Base-by-base conservation (phyloP, 805 yeast genomes). In the Maudiozyma serrabonitensis region DNA sequence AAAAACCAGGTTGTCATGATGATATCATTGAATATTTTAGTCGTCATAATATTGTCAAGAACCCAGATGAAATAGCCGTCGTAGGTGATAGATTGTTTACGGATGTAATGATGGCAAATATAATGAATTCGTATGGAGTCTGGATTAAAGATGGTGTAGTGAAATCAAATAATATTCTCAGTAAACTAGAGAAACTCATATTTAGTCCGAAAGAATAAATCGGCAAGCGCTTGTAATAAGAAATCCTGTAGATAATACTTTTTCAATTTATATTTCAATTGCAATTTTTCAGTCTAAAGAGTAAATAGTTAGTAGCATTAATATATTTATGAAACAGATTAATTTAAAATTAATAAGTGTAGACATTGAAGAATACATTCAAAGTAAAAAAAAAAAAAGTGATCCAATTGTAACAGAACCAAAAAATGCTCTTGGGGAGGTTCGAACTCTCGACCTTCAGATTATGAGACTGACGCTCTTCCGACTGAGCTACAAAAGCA, bases 81-180 rank as follows among this genome's bases (percentile, higher is more conserved):
- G 78, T 93, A 11, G 99, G 99, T 0, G 99, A 93, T 58, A 69
- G 99, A 38, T 72, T 93, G 25, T 81, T 89, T 67, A 93, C 99
- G 0, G 99, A 93, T 64, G 77, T 93, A 48, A 68, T 90, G 47
- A 86, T 93, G 95, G 96, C 97, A 18, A 91, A 93, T 59, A 73
- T 82, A 73, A 88, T 91, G 95, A 95, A 95, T 0, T 73, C 93
- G 0, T 78, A 80, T 66, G 86, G 91, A 0, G 74, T 88, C 3
- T 93, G 98, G 96, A 61, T 93, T 1, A 71, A 76, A 46, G 81
- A 81, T 23, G 98, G 98, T 4, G 95, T 89, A 4, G 70, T 69
- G 49, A 64, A 70, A 42, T 75, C 84, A 13, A 43, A 41, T 1
- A 52, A 47, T 46, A 52, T 55, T 3, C 48, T 58, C 3, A 45